Conservation (phyloP, 2,329 filamentous ascomycete species). For the Scopulariopsis brevicaulis region DNA sequence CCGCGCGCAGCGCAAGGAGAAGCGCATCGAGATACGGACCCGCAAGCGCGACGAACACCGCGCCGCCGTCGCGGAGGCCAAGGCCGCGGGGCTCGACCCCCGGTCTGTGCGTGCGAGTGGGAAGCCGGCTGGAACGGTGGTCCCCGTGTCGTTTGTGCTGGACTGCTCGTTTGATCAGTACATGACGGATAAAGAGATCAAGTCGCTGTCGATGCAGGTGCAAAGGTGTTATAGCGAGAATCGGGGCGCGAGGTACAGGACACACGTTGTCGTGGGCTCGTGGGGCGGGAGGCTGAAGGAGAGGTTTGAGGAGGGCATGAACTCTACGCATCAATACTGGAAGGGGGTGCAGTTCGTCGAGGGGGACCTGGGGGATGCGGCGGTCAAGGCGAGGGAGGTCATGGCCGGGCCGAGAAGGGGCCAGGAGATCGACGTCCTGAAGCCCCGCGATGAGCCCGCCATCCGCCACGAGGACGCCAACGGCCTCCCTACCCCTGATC, state of each 20-base stretch:
- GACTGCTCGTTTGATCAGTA: conserved; percentile 88
- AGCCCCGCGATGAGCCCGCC: conserved; percentile 19
- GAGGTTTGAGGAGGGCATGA: conserved; percentile 68
- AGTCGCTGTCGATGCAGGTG: conserved; percentile 74
- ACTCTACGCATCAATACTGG: conserved; percentile 66
- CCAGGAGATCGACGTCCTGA: conserved; percentile 45
- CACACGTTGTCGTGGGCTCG: conserved; percentile 66
- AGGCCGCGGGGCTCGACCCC: conserved; percentile 29
- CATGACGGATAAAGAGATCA: conserved; percentile 78
- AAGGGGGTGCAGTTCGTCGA: conserved; percentile 63
- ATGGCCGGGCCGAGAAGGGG: conserved; percentile 53
- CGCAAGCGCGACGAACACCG: conserved; percentile 38
- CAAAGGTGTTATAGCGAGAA: conserved; percentile 89
- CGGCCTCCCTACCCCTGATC: conserved; percentile 12
- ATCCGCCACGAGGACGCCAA: conserved; percentile 17
- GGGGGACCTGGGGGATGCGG: conserved; percentile 62
- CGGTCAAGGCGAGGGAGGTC: conserved; percentile 49
- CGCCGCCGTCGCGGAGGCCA: conserved; percentile 32
- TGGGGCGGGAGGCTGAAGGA: conserved; percentile 67
- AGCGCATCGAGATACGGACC: conserved; percentile 32
- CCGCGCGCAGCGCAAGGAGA: conserved; percentile 41
- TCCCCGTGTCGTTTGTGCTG: conserved; percentile 72
- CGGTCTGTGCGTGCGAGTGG: conserved; percentile 17
- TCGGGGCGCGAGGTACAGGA: conserved; percentile 51
- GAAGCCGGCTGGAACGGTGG: conserved; percentile 32